Base-by-base conservation (phyloP, 495 filamentous ascomycete genomes). In the Choiromyces venosus region DNA sequence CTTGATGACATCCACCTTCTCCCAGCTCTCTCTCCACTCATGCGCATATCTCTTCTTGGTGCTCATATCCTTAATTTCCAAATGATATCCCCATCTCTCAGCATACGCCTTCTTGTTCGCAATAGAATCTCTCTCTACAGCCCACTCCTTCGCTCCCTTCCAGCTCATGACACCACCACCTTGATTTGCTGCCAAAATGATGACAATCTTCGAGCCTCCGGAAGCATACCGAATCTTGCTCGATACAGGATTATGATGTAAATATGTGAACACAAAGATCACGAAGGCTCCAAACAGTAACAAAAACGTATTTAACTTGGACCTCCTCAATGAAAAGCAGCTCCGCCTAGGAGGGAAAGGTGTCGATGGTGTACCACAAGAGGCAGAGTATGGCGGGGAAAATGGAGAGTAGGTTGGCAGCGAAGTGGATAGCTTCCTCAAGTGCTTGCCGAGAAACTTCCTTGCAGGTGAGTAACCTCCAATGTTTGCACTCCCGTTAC, bases 11-110 rank as follows among this genome's bases (percentile, higher is more conserved):
- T 99, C 95, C 70, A 96, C 94, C 86, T 97, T 98, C 84, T 99
- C 95, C 95, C 95, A 99, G 81, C 93, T 94, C 83, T 99, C 95
- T 79, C 95, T 87, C 95, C 95, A 99, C 80, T 99, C 95, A 82
- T 99, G 96, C 66, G 95, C 96, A 82, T 99, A 99, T 39, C 94
- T 88, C 83, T 97, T 98, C 88, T 97, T 96, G 36, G 94, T 97
- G 81, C 92, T 91, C 93, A 99, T 94, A 79, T 99, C 96, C 73
- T 96, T 93, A 72, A 97, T 89, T 79, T 99, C 95, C 69, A 99
- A 84, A 71, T 97, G 91, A 82, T 99, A 97, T 3, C 95, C 95
- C 96, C 96, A 98, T 76, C 87, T 86, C 46, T 88, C 85, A 1
- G 89, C 91, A 79, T 99, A 99, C 73, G 89, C 89, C 80, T 90